Evolutionary conservation across 2,329 filamentous ascomycete species (phyloP), one percentile per base, ranked within the genome.

Genomic region (Diaporthe batatas): DNA sequence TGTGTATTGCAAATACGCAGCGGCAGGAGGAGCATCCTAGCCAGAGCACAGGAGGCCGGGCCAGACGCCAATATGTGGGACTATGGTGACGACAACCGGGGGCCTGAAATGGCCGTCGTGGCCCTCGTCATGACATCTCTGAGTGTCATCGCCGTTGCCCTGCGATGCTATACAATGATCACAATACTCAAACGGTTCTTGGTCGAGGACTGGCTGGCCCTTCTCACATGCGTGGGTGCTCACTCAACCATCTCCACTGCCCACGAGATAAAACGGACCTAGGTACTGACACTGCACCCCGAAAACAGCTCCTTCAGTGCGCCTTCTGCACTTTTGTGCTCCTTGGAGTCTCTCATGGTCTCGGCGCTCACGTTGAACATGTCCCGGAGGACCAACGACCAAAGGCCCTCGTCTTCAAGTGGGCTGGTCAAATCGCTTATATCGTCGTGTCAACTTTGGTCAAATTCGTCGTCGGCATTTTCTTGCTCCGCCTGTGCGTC

Each of bases 391-490:
- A 53, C 6, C 53, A 74, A 23, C 65, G 73, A 10, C 70, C 68
- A 7, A 68, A 74, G 51, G 73, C 73, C 11, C 53, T 76, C 12
- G 54, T 76, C 23, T 75, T 68, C 59, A 77, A 79, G 57, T 84
- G 82, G 82, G 77, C 78, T 6, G 83, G 80, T 23, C 83, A 84
- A 68, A 75, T 81, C 10, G 76, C 78, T 34, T 85, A 84, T 55
- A 78, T 84, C n/a, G 68, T 82, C n/a, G 80, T 82, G 7, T 82
- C 81, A 42, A 80, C 83, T 54, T 75, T 81, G 6, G 76, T 83
- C 42, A 84, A 84, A 74, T 78, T 82, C 65, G 82, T 81, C 65
- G 81, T 84, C 34, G 80, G 80, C 53, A 75, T 84, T 62, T 83
- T 84, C 71, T 77, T 84, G 21, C 72, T 84, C n/a, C 80, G 83